A percentile compares a stretch with the other conserved stretches of the same genome.
Conservation (phyloP, 2,329 filamentous ascomycete species). For the Fusarium nanum region DNA sequence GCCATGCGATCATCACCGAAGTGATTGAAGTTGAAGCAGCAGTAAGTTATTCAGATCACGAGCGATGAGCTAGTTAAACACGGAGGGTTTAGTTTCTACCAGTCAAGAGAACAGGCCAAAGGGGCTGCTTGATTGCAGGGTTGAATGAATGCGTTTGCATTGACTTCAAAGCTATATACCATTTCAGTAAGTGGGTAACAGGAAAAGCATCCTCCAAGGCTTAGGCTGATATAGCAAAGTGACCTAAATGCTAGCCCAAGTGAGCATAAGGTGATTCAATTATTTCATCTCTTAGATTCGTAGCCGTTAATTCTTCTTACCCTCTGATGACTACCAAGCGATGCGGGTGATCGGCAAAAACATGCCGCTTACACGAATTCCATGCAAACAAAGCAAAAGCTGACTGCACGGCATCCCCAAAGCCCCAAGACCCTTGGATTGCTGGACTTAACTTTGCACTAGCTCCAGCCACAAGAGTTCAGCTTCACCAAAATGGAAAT, state of each 20-base stretch:
- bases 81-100: neutral
- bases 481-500: neutral
- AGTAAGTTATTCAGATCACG: neutral
- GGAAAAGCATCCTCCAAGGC: too few relatives aligned
- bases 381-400: neutral
- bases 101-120: neutral
- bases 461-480: slow-evolving; percentile 8
- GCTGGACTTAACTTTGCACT: neutral
- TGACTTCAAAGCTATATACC: neutral
- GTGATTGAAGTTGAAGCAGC: neutral
- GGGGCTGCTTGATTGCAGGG: neutral
- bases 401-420: neutral
- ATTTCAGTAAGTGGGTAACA: neutral
- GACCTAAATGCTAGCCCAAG: neutral
- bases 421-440: neutral
- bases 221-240: neutral
- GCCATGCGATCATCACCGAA: neutral
- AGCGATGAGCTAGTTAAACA: neutral
- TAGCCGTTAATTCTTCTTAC: neutral
- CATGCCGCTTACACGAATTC: neutral
- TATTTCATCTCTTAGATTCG: neutral
- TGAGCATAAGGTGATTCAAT: neutral
- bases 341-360: slow-evolving; percentile 6
- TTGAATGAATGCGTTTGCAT: neutral
- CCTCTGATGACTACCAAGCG: neutral